Base-by-base conservation (phyloP, 225 moss, liverwort and hornwort species). In the Sphagnum contortum region DNA sequence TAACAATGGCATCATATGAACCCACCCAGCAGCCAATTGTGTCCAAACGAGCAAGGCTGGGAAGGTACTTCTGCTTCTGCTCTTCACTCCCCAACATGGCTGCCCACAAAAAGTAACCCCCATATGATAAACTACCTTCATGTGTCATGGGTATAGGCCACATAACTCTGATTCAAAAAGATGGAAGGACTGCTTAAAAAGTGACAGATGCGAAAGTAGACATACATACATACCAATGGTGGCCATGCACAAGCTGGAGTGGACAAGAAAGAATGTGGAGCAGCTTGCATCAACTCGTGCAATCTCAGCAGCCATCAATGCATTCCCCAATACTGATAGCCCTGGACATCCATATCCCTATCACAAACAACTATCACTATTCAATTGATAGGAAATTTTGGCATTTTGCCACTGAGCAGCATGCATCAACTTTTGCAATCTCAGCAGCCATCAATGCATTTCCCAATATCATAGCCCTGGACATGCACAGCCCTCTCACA, bases 341-440 rank as follows among this genome's bases (percentile, higher is more conserved):
- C 89, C 98, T 66, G 91, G 93, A 73, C 93, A 98, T 61, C 98
- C 93, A 72, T 93, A 93, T 6, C 91, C 93, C 98, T 98, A 80
- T 63, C 88, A 69, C 9, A 10, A 6, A 29, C 29, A 29, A 29
- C 29, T 29, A 29, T 29, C 29, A 29, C 29, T 29, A 29, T 29
- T 29, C 29, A 29, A 29, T 29, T 1, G 29, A 29, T 29, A 29
- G 29, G 29, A 29, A 29, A 29, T 29, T 29, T 29, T 29, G 29
- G 29, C 29, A 29, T 29, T 29, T 29, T 29, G 29, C 29, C 29
- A 29, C 29, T 29, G 1, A 29, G 1, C 29, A 29, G 29, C 29
- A 29, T 29, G 29, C 29, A 29, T 29, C 29, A 29, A 29, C 29
- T 29, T 1, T 29, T 29, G 29, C 29, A 29, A 29, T 29, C 29